Evolutionary conservation across 2,329 filamentous ascomycete species (phyloP), one percentile per base, ranked within the genome.

Genomic region (Cladophialophora immunda): DNA sequence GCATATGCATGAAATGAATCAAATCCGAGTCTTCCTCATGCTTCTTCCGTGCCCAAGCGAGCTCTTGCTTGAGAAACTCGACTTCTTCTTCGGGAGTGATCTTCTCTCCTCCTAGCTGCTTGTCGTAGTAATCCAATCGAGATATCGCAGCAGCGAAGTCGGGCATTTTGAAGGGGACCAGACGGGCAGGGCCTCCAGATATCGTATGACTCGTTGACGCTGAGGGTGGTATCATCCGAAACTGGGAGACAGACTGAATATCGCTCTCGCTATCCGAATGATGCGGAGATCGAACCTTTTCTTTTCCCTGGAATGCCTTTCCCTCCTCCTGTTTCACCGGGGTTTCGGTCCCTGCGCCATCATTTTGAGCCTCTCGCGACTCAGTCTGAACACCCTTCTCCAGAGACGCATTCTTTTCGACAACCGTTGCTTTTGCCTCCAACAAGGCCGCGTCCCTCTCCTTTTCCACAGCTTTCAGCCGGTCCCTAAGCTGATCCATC

Each of bases 1-100:
- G 81, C 73, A 83, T 79, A 54, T 80, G 81, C 75, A 84, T 72
- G 67, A 82, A 83, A 34, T 83, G 75, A 2, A 89, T 79, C 77
- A 87, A 82, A 32, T 87, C 86, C 69, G 88, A 83, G 0, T 86
- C 86, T 52, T 73, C 67, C 25, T 36, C 52, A 30, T 84, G 81
- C 62, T 78, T 75, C 67, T 85, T 80, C 70, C 79, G 81, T 75
- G 89, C 86, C 32, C 76, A 76, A 29, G 78, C 74, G 3, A 89
- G 78, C 63, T 87, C 82, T 52, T 85, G 80, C 65, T 83, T 80
- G 11, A 83, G 69, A 2, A 77, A 73, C 2, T 77, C 73, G 25
- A 88, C 71, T n/a, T 80, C 75, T 68, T 82, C 82, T 7, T 79
- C 72, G 45, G 71, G 64, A 15, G 72, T 64, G 22, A 74, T 66